Evolutionary conservation across 805 yeast genomes (phyloP).

Genomic region (Candida multigemmis): DNA sequence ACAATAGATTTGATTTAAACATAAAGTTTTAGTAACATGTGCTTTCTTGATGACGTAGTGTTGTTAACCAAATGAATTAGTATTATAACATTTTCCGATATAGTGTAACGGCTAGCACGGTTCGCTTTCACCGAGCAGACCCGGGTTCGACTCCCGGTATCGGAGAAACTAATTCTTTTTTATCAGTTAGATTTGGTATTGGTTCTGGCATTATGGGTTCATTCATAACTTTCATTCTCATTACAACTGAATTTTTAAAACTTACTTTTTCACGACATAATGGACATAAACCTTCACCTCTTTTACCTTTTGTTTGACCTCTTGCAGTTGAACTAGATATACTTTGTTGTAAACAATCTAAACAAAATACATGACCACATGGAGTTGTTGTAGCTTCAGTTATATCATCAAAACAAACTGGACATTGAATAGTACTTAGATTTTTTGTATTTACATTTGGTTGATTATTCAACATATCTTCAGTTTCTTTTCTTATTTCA

Average conservation of each 20-base stretch:
- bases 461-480: conserved; percentile 18
- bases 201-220: conserved; percentile 5
- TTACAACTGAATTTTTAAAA: conserved; percentile 25
- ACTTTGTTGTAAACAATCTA: conserved; percentile 33
- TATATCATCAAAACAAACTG: conserved; percentile 35
- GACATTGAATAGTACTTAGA: conserved; percentile 29
- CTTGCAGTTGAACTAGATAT: conserved; percentile 30
- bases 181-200: no score
- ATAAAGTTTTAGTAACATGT: no score
- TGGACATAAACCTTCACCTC: conserved; percentile 35
- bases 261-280: conserved; percentile 29
- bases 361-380: conserved; percentile 36
- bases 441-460: conserved; percentile 16
- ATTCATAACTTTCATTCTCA: conserved; percentile 11
- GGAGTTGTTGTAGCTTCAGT: conserved; percentile 29
- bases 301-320: conserved; percentile 28
- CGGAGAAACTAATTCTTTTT: no score
- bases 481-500: conserved; percentile 28
- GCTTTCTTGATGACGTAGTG: no score
- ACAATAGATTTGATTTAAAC: no score
- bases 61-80: no score
- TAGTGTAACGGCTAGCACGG: conserved; percentile 49
- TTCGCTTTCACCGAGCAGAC: conserved; percentile 47
- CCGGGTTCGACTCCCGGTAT: conserved; percentile 86
- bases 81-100: no score